These are phyloP conservation scores for Xylariales sp. DNA, from an alignment of 2,329 filamentous ascomycete genomes.

Conservation along the genomic window DNA sequence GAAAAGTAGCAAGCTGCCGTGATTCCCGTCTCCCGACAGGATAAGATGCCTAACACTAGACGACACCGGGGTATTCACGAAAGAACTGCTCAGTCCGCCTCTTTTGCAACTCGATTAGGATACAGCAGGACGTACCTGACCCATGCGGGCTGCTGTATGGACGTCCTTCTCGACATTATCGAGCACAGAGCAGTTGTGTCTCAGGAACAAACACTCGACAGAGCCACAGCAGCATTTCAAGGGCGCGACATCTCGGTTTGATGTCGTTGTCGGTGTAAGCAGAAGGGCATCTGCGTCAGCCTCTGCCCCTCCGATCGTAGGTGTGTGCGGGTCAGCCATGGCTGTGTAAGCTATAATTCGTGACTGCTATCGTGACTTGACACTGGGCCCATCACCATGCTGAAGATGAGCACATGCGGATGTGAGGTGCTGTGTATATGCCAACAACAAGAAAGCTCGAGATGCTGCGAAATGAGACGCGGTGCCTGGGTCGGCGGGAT, in stretches of 20 bases:
- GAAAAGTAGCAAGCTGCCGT: no score
- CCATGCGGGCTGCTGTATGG: constrained; percentile 77
- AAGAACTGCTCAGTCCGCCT: no score
- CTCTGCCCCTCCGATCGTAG: neutral
- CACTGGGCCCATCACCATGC: neutral
- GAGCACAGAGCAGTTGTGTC: constrained; percentile 73
- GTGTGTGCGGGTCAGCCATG: neutral
- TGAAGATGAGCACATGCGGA: no score
- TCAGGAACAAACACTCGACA: constrained; percentile 71
- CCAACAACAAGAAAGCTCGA: no score
- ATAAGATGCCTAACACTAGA: no score
- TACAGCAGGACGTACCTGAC: constrained; percentile 68
- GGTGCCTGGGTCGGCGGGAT: no score
- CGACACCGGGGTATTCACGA: no score
- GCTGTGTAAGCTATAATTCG: neutral
- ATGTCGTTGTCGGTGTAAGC: neutral
- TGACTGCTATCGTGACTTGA: neutral
- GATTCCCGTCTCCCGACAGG: no score
- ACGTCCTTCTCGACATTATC: constrained; percentile 84
- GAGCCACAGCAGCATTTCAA: constrained; percentile 82
- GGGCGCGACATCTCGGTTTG: constrained; percentile 24
- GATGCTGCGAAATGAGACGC: no score
- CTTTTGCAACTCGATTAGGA: no score
- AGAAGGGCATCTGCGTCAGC: neutral
- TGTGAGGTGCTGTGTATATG: no score